These are phyloP conservation scores for Gonapodya prolifera DNA, from an alignment of 192 early-diverging fungal species.

Conservation along the genomic window DNA sequence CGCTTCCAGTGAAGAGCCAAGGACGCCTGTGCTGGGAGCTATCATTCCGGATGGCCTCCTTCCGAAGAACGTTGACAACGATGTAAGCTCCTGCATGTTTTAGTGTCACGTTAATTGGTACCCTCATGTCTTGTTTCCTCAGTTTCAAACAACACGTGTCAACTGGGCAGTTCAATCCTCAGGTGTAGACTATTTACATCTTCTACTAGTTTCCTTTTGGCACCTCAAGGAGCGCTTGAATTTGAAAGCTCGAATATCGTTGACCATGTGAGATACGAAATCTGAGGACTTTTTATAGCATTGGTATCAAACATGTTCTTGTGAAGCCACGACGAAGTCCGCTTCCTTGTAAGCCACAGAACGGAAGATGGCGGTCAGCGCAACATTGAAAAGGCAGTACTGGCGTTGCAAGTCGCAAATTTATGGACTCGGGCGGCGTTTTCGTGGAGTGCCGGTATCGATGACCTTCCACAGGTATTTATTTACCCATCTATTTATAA, in stretches of 20 bases:
- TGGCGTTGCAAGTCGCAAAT: conserved; percentile 84
- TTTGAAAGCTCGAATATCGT: conserved; percentile 29
- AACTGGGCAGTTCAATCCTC: conserved; percentile 99
- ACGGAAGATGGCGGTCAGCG: conserved; percentile 56
- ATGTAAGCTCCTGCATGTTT: conserved; percentile 17
- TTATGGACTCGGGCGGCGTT: conserved; percentile 88
- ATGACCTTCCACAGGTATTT: conserved; percentile 67
- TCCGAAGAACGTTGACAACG: conserved; percentile 17
- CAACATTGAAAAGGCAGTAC: conserved; percentile 27
- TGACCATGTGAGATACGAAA: not conserved
- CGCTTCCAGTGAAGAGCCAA: conserved; percentile 53
- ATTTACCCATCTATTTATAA: not conserved
- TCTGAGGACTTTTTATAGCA: too few relatives aligned
- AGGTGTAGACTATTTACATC: conserved; percentile 91
- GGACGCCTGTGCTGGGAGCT: conserved; percentile 79
- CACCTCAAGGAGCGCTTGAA: conserved; percentile 65
- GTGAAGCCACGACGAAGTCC: conserved; percentile 93
- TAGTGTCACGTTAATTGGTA: conserved; percentile 7
- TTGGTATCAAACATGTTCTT: too few relatives aligned
- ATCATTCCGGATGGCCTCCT: conserved; percentile 76
- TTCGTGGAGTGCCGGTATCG: conserved; percentile 67
- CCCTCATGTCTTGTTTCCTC: conserved; percentile 31
- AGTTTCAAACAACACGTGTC: conserved; percentile 74
- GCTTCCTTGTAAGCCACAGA: conserved; percentile 52
- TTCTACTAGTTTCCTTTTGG: conserved; percentile 75